A percentile compares a stretch with the other conserved stretches of the same genome.
phyloP scores from a whole-genome alignment of 305 asterid genomes.

The Fraxinus albicans region DNA sequence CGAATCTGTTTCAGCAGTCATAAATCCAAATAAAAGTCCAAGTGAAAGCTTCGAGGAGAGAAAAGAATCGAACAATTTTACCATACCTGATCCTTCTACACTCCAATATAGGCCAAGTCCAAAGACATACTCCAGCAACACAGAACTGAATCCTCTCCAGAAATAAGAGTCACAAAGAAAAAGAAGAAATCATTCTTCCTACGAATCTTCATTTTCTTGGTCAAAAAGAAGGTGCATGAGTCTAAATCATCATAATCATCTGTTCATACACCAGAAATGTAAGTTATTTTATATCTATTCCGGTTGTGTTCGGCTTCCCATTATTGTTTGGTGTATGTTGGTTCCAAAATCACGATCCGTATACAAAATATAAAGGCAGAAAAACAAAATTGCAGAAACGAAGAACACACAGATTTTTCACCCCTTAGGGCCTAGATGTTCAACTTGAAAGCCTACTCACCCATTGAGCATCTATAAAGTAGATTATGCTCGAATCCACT shows the following conservation, averaged over 20 bases:
- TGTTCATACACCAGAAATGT: not conserved
- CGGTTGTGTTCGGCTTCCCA: constrained; percentile 11
- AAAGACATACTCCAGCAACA: constrained; percentile 32
- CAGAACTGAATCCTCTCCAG: constrained; percentile 47
- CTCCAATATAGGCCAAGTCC: constrained; percentile 46
- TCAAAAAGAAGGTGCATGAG: constrained; percentile 44
- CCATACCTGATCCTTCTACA: constrained; percentile 30
- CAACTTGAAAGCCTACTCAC: too few species aligned
- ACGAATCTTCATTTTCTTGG: constrained; percentile 67
- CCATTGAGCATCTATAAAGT: too few species aligned
- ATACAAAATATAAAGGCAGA: too few species aligned
- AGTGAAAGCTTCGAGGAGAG: constrained; percentile 41
- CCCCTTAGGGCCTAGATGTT: too few species aligned
- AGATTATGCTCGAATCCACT: too few species aligned
- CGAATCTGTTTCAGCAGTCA: constrained; percentile 25
- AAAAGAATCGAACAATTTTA: constrained; percentile 30
- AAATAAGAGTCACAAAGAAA: constrained; percentile 39
- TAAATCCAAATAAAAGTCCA: constrained; percentile 28
- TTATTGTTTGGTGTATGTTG: not conserved
- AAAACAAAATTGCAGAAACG: too few species aligned
- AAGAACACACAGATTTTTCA: too few species aligned
- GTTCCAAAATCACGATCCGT: too few species aligned
- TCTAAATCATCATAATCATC: constrained; percentile 31
- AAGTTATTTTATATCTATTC: not conserved
- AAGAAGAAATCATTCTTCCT: constrained; percentile 78